These are phyloP conservation scores for Leishmania arabica DNA, from an alignment of 208 protist genomes.

Conservation along the genomic window DNA sequence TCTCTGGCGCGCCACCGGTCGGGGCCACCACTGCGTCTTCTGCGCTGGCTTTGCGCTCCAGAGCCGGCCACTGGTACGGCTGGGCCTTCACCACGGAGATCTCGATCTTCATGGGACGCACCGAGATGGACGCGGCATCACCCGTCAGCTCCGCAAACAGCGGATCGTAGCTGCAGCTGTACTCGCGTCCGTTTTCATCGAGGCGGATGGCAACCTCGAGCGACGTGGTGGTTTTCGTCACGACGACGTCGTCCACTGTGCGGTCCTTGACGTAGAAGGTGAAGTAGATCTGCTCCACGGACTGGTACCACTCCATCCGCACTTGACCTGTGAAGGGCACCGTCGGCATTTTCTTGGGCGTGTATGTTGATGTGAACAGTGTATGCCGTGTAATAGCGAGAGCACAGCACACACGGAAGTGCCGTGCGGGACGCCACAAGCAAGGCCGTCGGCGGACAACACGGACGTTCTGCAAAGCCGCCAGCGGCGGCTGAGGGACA, in stretches of 20 bases:
- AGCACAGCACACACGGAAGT: not conserved
- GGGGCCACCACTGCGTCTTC: conserved; percentile 5
- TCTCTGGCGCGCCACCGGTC: conserved; percentile 6
- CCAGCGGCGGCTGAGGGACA: not conserved
- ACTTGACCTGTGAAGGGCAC: conserved; percentile 55
- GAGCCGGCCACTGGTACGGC: conserved; percentile 70
- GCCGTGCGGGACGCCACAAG: not conserved
- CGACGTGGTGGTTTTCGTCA: conserved; percentile 36
- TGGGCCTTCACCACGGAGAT: conserved; percentile 60
- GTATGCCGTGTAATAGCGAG: not conserved
- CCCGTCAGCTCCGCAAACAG: conserved; percentile 58
- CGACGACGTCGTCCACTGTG: conserved; percentile 50
- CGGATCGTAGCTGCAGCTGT: conserved; percentile 62
- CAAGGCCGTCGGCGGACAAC: not conserved
- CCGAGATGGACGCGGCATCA: conserved; percentile 34
- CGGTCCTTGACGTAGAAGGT: conserved; percentile 89
- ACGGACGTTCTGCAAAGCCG: not conserved
- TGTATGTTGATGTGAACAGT: not conserved
- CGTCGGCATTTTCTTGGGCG: conserved; percentile 31
- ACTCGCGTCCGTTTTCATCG: conserved; percentile 66
- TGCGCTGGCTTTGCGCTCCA: conserved; percentile 42
- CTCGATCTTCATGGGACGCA: conserved; percentile 91
- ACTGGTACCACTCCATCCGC: conserved; percentile 93
- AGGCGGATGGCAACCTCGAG: conserved; percentile 64
- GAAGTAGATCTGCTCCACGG: conserved; percentile 57